phyloP scores from a whole-genome alignment of 2,329 filamentous ascomycete species.

The Iodosphaeria phyllophila region DNA sequence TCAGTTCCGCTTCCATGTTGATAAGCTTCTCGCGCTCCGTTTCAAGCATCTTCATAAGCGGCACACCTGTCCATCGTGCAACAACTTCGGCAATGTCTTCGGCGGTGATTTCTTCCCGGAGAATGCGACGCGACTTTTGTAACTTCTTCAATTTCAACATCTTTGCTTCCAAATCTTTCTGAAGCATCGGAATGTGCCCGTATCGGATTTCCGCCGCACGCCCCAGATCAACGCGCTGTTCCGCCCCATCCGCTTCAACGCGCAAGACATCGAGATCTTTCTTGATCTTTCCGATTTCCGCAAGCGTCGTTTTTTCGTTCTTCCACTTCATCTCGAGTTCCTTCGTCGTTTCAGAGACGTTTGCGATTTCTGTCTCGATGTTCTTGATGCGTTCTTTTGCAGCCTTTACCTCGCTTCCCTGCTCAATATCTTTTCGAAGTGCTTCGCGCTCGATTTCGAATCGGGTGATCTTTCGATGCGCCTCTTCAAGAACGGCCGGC shows the following conservation, averaged over 20 bases:
- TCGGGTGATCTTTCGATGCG: slow-evolving; percentile 92
- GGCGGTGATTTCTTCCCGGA: slow-evolving; percentile 87
- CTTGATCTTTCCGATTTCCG: slow-evolving; percentile 71
- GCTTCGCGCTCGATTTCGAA: slow-evolving; percentile 95
- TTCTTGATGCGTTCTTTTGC: slow-evolving; percentile 77
- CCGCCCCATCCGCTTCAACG: slow-evolving; percentile 71
- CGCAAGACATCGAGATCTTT: slow-evolving; percentile 74
- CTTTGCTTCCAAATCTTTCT: no score
- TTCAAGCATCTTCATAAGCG: slow-evolving; percentile 79
- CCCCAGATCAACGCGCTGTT: slow-evolving; percentile 74
- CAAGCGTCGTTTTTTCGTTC: slow-evolving; percentile 70
- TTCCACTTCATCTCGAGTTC: slow-evolving; percentile 73
- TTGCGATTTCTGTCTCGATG: slow-evolving; percentile 58
- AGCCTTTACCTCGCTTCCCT: slow-evolving; percentile 74
- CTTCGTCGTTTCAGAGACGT: slow-evolving; percentile 59
- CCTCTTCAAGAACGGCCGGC: slow-evolving; percentile 77
- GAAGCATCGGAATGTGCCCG: slow-evolving; percentile 64
- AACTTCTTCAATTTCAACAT: no score
- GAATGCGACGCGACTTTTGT: slow-evolving; percentile 47
- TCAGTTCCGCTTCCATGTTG: slow-evolving; percentile 81
- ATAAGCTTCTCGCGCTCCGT: slow-evolving; percentile 82
- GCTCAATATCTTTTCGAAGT: slow-evolving; percentile 79
- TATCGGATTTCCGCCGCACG: slow-evolving; percentile 85
- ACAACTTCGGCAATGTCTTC: slow-evolving; percentile 92
- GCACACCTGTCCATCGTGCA: slow-evolving; percentile 79